Conservation (phyloP, 768 basidiomycete species). For the Mycena alexandri region DNA sequence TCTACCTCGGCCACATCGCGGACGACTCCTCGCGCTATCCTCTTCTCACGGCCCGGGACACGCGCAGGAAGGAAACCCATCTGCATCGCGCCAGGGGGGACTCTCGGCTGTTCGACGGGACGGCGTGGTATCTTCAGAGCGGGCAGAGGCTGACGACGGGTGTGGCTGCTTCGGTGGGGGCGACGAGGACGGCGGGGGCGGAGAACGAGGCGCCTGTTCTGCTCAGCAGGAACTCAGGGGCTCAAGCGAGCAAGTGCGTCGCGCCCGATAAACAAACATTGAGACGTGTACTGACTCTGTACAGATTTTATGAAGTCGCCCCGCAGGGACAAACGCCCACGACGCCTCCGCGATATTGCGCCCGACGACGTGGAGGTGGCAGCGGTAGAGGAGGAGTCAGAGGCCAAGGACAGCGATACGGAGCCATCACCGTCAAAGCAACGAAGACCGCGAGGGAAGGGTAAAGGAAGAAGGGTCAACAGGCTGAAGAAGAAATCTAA, state of each 20-base stretch:
- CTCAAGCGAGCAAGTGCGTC: background rate
- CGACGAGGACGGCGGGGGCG: background rate
- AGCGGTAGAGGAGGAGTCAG: background rate
- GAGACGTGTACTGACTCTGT: too few relatives aligned
- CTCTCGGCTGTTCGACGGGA: conserved; percentile 28
- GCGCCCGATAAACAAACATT: too few relatives aligned
- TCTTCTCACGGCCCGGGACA: conserved; percentile 17
- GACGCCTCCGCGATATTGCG: too few relatives aligned
- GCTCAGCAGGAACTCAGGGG: background rate
- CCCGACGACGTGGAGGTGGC: background rate
- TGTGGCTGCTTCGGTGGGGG: background rate
- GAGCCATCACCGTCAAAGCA: background rate
- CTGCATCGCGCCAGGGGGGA: conserved; percentile 28
- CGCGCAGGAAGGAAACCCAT: too few relatives aligned
- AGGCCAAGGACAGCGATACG: background rate
- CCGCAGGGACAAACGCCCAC: background rate
- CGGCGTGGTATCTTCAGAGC: conserved; percentile 29
- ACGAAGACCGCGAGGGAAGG: conserved; percentile 6
- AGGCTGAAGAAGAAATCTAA: conserved; percentile 11
- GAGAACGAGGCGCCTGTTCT: background rate
- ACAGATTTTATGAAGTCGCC: background rate
- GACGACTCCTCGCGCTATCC: conserved; percentile 17
- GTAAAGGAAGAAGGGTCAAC: too few relatives aligned
- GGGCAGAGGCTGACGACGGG: background rate
- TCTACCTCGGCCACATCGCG: conserved; percentile 16